These are phyloP conservation scores for Paxillus rubicundulus DNA, from an alignment of 768 basidiomycete species.

Conservation along the genomic window DNA sequence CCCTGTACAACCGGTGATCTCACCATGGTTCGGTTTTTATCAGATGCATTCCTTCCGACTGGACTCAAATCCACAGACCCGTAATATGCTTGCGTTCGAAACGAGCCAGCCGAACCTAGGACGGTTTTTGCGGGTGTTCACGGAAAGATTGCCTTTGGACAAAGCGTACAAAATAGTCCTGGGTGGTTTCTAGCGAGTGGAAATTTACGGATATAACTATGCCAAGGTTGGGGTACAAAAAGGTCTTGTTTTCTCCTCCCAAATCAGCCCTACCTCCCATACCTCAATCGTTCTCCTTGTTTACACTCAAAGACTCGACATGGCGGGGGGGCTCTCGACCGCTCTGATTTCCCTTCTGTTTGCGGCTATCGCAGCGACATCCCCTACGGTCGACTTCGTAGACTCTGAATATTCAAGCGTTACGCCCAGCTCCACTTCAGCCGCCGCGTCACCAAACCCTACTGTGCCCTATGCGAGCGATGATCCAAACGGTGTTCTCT, in stretches of 20 bases:
- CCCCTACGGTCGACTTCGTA: not conserved
- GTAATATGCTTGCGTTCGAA: not conserved
- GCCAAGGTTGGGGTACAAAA: not conserved
- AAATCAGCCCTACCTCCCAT: not conserved
- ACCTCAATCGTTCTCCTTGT: not conserved
- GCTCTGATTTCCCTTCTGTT: constrained; percentile 3
- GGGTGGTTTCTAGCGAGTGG: not conserved
- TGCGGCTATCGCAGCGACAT: constrained; percentile 2
- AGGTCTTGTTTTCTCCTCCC: not conserved
- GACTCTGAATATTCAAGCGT: no score
- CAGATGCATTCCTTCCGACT: not conserved
- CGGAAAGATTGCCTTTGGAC: not conserved
- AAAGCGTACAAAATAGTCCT: not conserved
- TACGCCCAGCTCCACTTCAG: constrained; percentile 9
- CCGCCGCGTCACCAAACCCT: constrained; percentile 31
- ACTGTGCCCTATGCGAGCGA: constrained; percentile 42
- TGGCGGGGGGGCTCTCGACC: constrained; percentile 2
- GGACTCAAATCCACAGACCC: not conserved
- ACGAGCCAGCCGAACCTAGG: not conserved
- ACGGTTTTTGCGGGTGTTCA: not conserved
- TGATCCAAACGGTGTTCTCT: constrained; percentile 42
- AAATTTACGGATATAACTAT: not conserved
- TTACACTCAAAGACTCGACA: not conserved
- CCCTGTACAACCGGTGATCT: not conserved
- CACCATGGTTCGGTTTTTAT: not conserved